A percentile compares a stretch with the other conserved stretches of the same genome.
Evolutionary conservation across 83 land plant species (phyloP).

Genomic region (Picea abies): DNA sequence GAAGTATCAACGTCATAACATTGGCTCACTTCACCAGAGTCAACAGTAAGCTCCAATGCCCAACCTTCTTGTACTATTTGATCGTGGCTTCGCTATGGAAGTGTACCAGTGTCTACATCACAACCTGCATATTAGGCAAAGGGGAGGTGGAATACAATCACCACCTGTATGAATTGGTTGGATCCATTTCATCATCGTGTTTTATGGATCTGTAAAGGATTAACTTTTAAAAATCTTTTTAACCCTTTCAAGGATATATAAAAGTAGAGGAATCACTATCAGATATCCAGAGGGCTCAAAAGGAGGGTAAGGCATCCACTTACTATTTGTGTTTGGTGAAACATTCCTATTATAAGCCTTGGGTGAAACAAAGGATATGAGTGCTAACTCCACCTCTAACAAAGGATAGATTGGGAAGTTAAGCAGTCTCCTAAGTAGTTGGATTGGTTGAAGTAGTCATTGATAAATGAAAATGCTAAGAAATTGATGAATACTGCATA

Average conservation of each 20-base stretch:
- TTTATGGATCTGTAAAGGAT: conserved; percentile 75
- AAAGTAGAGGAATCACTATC: conserved; percentile 75
- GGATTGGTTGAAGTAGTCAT: conserved; percentile 29
- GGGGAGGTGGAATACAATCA: too few species aligned
- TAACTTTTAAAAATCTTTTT: background rate
- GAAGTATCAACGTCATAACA: too few species aligned
- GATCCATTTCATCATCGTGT: conserved; percentile 40
- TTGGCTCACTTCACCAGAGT: too few species aligned
- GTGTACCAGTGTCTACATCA: too few species aligned
- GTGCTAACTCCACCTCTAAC: conserved; percentile 42
- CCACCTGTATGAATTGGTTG: too few species aligned
- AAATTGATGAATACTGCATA: conserved; percentile 14
- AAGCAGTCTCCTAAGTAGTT: conserved; percentile 34
- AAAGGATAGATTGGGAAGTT: conserved; percentile 31
- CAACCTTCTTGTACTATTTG: too few species aligned
- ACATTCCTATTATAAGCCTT: conserved; percentile 98
- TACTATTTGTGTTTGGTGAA: conserved; percentile 12
- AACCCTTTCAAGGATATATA: conserved; percentile 33
- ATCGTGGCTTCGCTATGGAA: too few species aligned
- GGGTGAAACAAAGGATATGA: conserved; percentile 97
- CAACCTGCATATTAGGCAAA: too few species aligned
- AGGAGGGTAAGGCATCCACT: conserved; percentile 37
- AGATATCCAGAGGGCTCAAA: conserved; percentile 89
- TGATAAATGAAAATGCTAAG: conserved; percentile 31
- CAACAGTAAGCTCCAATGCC: background rate